phyloP scores from a whole-genome alignment of 805 yeast species.

The Lipomyces yamadae region DNA sequence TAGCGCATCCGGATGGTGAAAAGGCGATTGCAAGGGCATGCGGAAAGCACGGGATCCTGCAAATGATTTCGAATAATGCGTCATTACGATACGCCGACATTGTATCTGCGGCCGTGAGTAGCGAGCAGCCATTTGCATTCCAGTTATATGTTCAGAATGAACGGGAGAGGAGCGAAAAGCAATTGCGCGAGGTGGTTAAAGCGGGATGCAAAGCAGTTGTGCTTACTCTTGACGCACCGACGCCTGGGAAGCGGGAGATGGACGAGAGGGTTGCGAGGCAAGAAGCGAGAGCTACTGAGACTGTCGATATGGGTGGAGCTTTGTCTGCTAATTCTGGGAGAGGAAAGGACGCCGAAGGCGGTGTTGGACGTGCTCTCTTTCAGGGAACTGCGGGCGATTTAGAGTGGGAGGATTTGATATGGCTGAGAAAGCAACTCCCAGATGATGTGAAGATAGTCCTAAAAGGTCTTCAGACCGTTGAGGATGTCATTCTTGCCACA shows the following conservation, averaged over 20 bases:
- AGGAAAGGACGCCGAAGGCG: constrained; percentile 45
- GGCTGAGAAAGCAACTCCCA: constrained; percentile 37
- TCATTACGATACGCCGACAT: constrained; percentile 52
- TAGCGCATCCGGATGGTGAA: constrained; percentile 55
- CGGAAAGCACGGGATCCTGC: constrained; percentile 51
- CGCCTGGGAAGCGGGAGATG: constrained; percentile 57
- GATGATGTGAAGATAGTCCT: constrained; percentile 35
- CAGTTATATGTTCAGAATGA: constrained; percentile 56
- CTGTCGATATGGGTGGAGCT: constrained; percentile 19
- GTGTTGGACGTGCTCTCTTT: constrained; percentile 44
- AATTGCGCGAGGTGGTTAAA: constrained; percentile 50
- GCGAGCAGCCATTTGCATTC: constrained; percentile 53
- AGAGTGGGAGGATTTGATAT: constrained; percentile 36
- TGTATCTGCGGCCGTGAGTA: constrained; percentile 44
- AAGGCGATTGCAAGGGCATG: constrained; percentile 51
- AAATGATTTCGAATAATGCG: constrained; percentile 55
- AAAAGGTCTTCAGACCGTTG: constrained; percentile 40
- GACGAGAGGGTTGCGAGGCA: constrained; percentile 48
- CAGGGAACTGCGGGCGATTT: constrained; percentile 41
- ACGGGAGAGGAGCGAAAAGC: constrained; percentile 43
- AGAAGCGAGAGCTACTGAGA: constrained; percentile 37
- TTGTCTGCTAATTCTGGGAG: constrained; percentile 33
- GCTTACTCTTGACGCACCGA: constrained; percentile 59
- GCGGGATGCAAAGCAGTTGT: constrained; percentile 53
- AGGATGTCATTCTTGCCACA: constrained; percentile 37